Evolutionary conservation across 345 rosid genomes (phyloP), one percentile per base, ranked within the genome.

Genomic region (Psidium guajava): DNA sequence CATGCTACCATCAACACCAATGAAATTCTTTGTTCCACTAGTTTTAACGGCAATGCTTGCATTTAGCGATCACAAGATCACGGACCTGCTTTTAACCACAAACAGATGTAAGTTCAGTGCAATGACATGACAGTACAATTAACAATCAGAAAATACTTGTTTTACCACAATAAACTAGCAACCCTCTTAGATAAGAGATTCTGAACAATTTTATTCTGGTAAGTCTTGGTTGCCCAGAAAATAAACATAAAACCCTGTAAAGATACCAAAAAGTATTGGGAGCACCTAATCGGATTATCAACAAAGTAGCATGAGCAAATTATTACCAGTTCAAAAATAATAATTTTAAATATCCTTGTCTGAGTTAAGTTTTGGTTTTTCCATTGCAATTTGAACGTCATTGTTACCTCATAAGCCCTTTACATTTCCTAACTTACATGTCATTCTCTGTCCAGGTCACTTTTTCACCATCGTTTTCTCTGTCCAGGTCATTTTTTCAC

Each of bases 1-100:
- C 98, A 96, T 97, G 91, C 99, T 97, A 75, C 99, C 99, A 90
- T 97, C 99, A 80, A 96, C 93, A 82, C 96, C 99, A 42, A 98
- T 87, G 85, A 98, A 94, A 85, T 94, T 95, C 88, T 96, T 98
- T 42, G 99, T 93, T 84, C 99, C 99, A 84, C 96, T 98, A 1
- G 96, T 95, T 88, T 98, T 98, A 61, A 98, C 99, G n/a, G n/a
- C 82, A 98, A 90, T 94, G 88, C 95, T 96, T 86, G 99, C 99
- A 89, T 96, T 96, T 50, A 96, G 92, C 4, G 98, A 96, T 88
- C 99, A 95, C 92, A 84, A 97, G 90, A 90, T 91, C 87, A 75
- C 94, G 92, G n/a, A 97, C 99, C 99, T 97, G 90, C 50, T 86
- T 61, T 61, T 20, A 28, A 27, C 74, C 74, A 61, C 16, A 61